These are phyloP conservation scores for Phaeosphaeriaceae sp. DNA, from an alignment of 2,329 filamentous ascomycete species.

Conservation along the genomic window DNA sequence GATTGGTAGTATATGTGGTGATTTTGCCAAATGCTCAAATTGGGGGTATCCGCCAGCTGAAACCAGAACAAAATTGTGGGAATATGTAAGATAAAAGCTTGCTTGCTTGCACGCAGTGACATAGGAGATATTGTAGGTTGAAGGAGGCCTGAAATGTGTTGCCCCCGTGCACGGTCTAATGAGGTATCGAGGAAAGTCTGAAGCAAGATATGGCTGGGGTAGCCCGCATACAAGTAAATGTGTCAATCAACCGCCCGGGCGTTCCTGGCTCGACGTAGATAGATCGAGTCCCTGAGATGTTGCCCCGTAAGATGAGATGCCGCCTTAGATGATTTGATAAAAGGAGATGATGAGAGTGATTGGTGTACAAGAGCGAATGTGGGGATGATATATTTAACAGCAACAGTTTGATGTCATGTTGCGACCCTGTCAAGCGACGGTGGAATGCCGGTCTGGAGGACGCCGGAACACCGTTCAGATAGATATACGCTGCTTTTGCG, in stretches of 20 bases:
- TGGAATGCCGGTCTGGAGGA: slow-evolving; percentile 26
- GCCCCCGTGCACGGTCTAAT: neutral
- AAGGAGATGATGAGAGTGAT: slow-evolving; percentile 15
- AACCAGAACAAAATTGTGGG: neutral
- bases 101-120: slow-evolving; percentile 28
- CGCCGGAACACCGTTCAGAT: slow-evolving; percentile 41
- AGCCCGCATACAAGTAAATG: neutral
- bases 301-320: slow-evolving; percentile 10
- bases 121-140: slow-evolving; percentile 12
- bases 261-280: neutral
- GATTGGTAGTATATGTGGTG: neutral
- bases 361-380: slow-evolving; percentile 33
- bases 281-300: slow-evolving; percentile 19
- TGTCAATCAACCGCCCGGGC: neutral
- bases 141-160: slow-evolving; percentile 11
- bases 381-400: slow-evolving; percentile 23
- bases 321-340: slow-evolving; percentile 25
- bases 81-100: neutral
- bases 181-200: slow-evolving; percentile 4
- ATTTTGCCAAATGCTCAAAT: slow-evolving; percentile 43
- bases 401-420: slow-evolving; percentile 19
- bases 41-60: slow-evolving; percentile 41
- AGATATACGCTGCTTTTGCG: slow-evolving; percentile 36
- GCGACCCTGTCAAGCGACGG: slow-evolving; percentile 34
- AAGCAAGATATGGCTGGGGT: neutral